Evolutionary conservation across 2,329 filamentous ascomycete genomes (phyloP).

Genomic region (Zymoseptoria pseudotritici): DNA sequence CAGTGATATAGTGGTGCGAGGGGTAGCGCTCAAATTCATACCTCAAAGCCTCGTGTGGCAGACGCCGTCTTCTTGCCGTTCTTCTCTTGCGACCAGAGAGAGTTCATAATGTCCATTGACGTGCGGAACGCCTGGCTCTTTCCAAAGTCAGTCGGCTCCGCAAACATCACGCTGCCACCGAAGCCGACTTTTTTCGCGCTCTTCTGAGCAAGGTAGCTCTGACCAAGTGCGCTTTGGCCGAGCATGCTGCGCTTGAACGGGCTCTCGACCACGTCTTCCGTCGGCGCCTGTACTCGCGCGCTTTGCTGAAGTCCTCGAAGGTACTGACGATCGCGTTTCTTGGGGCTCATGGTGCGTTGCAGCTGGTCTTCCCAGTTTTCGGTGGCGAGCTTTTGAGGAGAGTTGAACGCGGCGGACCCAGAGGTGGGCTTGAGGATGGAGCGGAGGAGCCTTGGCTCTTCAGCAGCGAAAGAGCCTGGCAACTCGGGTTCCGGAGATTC

Average conservation of each 20-base stretch:
- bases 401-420: slow-evolving; percentile 32
- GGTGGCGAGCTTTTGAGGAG: slow-evolving; percentile 50
- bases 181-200: slow-evolving; percentile 25
- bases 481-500: slow-evolving; percentile 59
- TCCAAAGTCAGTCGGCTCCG: slow-evolving; percentile 12
- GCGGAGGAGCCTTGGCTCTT: slow-evolving; percentile 55
- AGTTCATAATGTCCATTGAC: slow-evolving; percentile 94
- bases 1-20: slow-evolving; percentile 21
- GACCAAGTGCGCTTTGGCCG: slow-evolving; percentile 32
- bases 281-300: slow-evolving; percentile 42
- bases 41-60: slow-evolving; percentile 50
- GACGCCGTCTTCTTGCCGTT: slow-evolving; percentile 34
- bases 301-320: slow-evolving; percentile 59
- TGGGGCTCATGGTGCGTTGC: slow-evolving; percentile 85
- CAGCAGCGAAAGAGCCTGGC: slow-evolving; percentile 69
- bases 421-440: slow-evolving; percentile 42
- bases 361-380: slow-evolving; percentile 93
- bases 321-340: slow-evolving; percentile 78
- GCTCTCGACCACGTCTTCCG: slow-evolving; percentile 27
- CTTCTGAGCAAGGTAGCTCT: slow-evolving; percentile 28
- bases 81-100: slow-evolving; percentile 70
- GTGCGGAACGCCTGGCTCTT: slow-evolving; percentile 62
- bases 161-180: slow-evolving; percentile 10
- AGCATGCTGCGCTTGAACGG: slow-evolving; percentile 53
- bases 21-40: slow-evolving; percentile 55